Base-by-base conservation (phyloP, 352 stramenopile genomes). In the Phytopythium cucurbitacearum region DNA sequence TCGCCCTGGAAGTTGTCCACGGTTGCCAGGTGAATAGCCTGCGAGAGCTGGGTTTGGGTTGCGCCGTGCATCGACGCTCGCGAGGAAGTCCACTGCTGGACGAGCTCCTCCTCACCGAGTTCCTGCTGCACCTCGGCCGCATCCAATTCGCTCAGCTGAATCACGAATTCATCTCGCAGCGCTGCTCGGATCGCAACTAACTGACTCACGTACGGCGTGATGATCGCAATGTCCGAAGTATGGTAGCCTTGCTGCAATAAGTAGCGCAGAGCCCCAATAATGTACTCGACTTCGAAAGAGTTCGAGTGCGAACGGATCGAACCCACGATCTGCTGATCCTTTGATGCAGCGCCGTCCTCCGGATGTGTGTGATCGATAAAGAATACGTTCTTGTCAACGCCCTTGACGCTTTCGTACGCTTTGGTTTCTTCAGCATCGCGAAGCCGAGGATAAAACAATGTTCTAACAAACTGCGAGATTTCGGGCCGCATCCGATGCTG, bases 121-220 rank as follows among this genome's bases (percentile, higher is more conserved):
- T 70, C 52, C 1, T 73, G 78, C 38, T 78, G 61, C 16, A 90
- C 67, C 47, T 78, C 69, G 35, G 68, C 62, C 11, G 69, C 38
- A 34, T 82, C 65, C 21, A 77, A 50, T 21, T 81, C 67, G 13
- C 67, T 72, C 33, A 80, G 39, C 41, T 75, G 61, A 3, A 73
- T 42, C 15, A 75, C 44, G 51, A 83, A 73, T 47, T 69, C 37
- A 4, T 59, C 59, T 46, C 60, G 54, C 13, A 94, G 63, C 1
- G 65, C 51, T 12, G 61, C 53, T 16, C 82, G 67, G 36, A 94
- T 72, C 41, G 69, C 67, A 28, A 88, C 59, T 3, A 95, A 60
- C 60, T 96, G 87, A 7, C 84, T 80, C 41, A 95, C 59, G 40
- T 95, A 96, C 39, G 87, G 85, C 21, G 87, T 95, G 16, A 96